Evolutionary conservation across 2,329 filamentous ascomycete species (phyloP).

Genomic region (Nigrospora oryzae): DNA sequence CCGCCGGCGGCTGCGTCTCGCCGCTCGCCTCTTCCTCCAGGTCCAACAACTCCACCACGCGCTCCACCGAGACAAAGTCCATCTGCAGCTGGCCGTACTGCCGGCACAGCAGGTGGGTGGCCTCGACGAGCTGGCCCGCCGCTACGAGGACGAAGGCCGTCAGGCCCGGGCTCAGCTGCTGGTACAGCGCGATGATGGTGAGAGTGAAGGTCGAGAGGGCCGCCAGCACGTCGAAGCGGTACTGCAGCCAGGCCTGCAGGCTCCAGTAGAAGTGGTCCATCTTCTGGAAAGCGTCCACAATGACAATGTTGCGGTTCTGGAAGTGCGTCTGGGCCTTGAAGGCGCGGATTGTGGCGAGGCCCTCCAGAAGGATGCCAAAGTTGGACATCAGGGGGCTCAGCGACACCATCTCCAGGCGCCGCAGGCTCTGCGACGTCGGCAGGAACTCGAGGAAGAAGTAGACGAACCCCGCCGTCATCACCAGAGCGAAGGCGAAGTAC

Average conservation of each 20-base stretch:
- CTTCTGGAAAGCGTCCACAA: constrained; percentile 83
- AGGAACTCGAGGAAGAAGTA: constrained; percentile 70
- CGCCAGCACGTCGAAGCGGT: constrained; percentile 66
- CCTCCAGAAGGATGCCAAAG: constrained; percentile 80
- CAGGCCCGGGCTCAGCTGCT: constrained; percentile 66
- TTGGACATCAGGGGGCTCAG: constrained; percentile 85
- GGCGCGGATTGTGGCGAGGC: constrained; percentile 77
- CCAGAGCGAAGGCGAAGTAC: constrained; percentile 65
- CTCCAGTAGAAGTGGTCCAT: constrained; percentile 97
- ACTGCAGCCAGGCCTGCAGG: constrained; percentile 76
- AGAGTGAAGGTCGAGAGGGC: constrained; percentile 66
- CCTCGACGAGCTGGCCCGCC: constrained; percentile 58
- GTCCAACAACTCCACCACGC: constrained; percentile 72
- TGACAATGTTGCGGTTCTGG: constrained; percentile 68
- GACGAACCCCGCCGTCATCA: constrained; percentile 61
- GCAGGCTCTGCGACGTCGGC: constrained; percentile 73
- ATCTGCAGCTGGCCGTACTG: constrained; percentile 81
- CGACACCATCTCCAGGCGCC: constrained; percentile 82
- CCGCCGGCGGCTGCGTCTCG: constrained; percentile 58
- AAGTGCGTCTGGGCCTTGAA: constrained; percentile 74
- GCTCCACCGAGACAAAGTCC: constrained; percentile 85
- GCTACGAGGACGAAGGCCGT: constrained; percentile 78
- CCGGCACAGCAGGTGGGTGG: constrained; percentile 67
- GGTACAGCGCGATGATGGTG: constrained; percentile 66
- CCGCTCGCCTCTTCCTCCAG: constrained; percentile 69